Evolutionary conservation across 2,329 filamentous ascomycete genomes (phyloP).

Genomic region (Dothideomycetes sp.): DNA sequence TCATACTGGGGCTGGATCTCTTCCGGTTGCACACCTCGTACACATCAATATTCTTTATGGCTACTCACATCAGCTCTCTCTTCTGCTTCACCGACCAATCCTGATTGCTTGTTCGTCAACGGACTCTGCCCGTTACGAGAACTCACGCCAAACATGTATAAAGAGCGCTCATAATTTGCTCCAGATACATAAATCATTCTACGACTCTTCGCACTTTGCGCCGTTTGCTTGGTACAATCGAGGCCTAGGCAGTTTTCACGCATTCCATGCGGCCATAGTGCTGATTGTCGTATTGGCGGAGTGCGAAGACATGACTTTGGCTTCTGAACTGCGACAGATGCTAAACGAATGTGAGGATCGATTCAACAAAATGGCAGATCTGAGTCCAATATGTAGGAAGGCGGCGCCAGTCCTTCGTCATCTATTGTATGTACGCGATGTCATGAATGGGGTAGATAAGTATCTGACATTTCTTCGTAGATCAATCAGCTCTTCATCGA

Average conservation of each 20-base stretch:
- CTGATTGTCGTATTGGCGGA: not conserved
- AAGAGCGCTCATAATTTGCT: conserved; percentile 23
- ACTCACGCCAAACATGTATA: conserved; percentile 22
- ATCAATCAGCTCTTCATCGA: too few relatives aligned
- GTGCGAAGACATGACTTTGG: not conserved
- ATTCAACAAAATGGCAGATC: not conserved
- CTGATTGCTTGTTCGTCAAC: conserved; percentile 19
- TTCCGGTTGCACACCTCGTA: conserved; percentile 25
- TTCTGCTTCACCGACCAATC: conserved; percentile 26
- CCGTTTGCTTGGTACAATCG: conserved; percentile 30
- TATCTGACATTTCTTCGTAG: not conserved
- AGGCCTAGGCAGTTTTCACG: conserved; percentile 28
- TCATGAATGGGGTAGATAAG: not conserved
- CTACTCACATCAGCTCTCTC: conserved; percentile 26
- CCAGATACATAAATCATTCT: conserved; percentile 22
- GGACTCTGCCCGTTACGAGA: too few relatives aligned
- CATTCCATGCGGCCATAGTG: conserved; percentile 25
- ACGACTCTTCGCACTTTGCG: conserved; percentile 20
- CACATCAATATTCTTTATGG: conserved; percentile 30
- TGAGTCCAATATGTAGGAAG: not conserved
- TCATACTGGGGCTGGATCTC: conserved; percentile 16
- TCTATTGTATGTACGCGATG: not conserved
- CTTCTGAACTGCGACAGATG: not conserved
- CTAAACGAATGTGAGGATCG: not conserved
- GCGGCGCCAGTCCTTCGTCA: not conserved